Evolutionary conservation across 805 yeast species (phyloP), one percentile per base, ranked within the genome.

Genomic region (Yamadazyma laniorum): DNA sequence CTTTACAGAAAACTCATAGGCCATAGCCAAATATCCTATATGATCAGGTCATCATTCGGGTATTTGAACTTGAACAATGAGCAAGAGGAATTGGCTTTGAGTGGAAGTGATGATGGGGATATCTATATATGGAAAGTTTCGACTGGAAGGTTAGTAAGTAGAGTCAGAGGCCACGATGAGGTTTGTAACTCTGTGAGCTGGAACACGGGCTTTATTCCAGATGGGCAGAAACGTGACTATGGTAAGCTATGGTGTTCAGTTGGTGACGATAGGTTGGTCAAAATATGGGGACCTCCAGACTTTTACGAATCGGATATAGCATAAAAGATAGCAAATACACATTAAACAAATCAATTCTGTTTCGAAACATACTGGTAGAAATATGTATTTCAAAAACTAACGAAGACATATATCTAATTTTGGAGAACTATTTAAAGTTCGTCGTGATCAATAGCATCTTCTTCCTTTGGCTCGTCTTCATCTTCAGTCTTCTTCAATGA

Each of bases 51-150:
- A 1, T 74, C 87, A 47, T 81, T 88, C 55, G 95, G 95, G 0
- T 82, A 82, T 32, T 71, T 73, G 40, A 55, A 52, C 32, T 45
- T 51, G 8, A 48, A 48, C 1, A 47, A 45, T 6, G 48, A 46
- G 11, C 71, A 77, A 43, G 91, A 85, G 48, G 79, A 80, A 45
- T 65, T 85, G 35, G 75, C 87, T 0, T 63, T 82, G n/a, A 78
- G 88, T 47, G 96, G 96, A 0, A 79, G 90, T 31, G 95, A 85
- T 53, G 95, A 89, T 57, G 88, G 88, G 0, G 67, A 74, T 37
- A 71, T 86, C 3, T 87, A 80, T 55, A 66, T 89, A 2, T 88
- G 95, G 95, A 85, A 85, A 52, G 69, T 82, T 15, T 70, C 72
- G 33, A 80, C 80, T 18, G 89, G 93, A 5, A 80, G 80, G 41